Conservation (phyloP, 352 stramenopile species). For the Achlya hypogyna region DNA sequence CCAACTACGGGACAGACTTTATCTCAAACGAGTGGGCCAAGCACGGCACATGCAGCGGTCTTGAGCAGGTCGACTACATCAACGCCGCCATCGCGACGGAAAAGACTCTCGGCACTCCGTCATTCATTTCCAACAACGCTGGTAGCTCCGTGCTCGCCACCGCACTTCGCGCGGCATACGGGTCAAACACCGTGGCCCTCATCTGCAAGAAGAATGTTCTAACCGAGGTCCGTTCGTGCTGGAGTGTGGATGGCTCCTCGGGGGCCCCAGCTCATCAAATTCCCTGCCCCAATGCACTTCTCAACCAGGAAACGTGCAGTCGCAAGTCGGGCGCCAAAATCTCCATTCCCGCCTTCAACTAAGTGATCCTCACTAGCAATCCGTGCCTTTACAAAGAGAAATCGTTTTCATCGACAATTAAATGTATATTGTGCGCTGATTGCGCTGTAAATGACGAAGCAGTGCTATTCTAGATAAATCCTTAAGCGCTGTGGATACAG, state of each 20-base stretch:
- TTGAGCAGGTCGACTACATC: slow-evolving; percentile 82
- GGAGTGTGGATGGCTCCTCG: slow-evolving; percentile 34
- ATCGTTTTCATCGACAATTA: too few species aligned
- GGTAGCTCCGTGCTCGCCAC: slow-evolving; percentile 33
- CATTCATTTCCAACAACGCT: slow-evolving; percentile 50
- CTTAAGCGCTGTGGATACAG: too few species aligned
- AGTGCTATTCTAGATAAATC: too few species aligned
- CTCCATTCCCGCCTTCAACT: too few species aligned
- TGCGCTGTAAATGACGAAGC: too few species aligned
- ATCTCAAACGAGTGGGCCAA: slow-evolving; percentile 92
- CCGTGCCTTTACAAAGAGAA: too few species aligned
- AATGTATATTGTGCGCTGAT: too few species aligned
- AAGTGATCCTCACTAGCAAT: too few species aligned
- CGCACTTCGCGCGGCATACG: slow-evolving; percentile 32
- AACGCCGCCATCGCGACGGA: slow-evolving; percentile 59
- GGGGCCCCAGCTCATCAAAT: slow-evolving; percentile 20
- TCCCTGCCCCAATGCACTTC: slow-evolving; percentile 46
- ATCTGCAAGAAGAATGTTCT: slow-evolving; percentile 34
- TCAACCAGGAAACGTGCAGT: slow-evolving; percentile 62
- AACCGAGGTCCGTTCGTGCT: slow-evolving; percentile 73
- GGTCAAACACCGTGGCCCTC: slow-evolving; percentile 19
- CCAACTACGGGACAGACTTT: slow-evolving; percentile 41
- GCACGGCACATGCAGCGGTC: slow-evolving; percentile 87
- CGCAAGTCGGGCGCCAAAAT: not conserved
- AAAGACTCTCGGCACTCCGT: slow-evolving; percentile 40